Percentiles rank a stretch among this genome's conserved stretches.
phyloP scores from a whole-genome alignment of 305 asterid genomes.

The Fraxinus xanthoxyloides region DNA sequence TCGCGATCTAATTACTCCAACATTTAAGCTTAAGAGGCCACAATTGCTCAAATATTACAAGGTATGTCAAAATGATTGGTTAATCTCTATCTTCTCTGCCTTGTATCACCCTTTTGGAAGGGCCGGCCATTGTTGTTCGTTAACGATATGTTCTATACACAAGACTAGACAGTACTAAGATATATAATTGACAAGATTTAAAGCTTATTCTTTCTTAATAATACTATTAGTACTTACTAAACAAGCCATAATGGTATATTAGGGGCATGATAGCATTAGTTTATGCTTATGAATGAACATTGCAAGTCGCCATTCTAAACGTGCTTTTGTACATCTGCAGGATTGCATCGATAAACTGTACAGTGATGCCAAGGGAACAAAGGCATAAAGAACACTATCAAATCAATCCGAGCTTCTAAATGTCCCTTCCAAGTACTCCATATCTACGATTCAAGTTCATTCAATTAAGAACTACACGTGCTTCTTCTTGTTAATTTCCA shows the following conservation, averaged over 20 bases:
- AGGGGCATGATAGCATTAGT: neutral
- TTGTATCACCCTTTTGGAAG: neutral
- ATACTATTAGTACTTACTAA: neutral
- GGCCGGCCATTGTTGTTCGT: neutral
- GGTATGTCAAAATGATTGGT: conserved; percentile 35
- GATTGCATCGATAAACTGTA: conserved; percentile 67
- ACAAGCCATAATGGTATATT: neutral
- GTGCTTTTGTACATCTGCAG: conserved; percentile 30
- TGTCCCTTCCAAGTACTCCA: neutral
- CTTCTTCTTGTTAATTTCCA: conserved; percentile 5
- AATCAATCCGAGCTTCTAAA: neutral
- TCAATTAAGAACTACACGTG: neutral
- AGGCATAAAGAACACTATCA: conserved; percentile 25
- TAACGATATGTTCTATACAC: neutral
- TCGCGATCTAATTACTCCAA: conserved; percentile 78
- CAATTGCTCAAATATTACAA: conserved; percentile 69
- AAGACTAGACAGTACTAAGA: neutral
- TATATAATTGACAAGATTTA: neutral
- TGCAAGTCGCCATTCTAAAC: neutral
- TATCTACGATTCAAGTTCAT: neutral
- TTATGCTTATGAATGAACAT: neutral
- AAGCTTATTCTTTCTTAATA: neutral
- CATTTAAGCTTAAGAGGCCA: conserved; percentile 88
- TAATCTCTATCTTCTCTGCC: neutral
- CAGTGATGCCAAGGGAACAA: conserved; percentile 56